Evolutionary conservation across 78 protist species (phyloP).

Genomic region (Creolimax fragrantissima): DNA sequence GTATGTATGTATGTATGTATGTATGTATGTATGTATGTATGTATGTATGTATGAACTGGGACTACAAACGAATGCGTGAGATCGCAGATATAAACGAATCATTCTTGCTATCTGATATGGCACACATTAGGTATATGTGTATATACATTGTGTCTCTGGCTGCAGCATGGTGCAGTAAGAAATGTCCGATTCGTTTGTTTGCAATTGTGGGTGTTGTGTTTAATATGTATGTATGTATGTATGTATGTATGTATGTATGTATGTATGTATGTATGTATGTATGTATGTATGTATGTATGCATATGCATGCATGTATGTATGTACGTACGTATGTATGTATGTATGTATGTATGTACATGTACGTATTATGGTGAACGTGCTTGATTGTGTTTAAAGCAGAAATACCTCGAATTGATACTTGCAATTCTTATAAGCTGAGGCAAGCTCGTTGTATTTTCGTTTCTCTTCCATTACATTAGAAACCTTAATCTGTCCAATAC

Average conservation of each 20-base stretch:
- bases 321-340: not conserved
- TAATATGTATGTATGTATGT: not conserved
- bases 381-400: not conserved
- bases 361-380: not conserved
- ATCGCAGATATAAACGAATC: conserved; percentile 83
- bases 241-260: not conserved
- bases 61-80: conserved; percentile 79
- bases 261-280: not conserved
- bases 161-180: not conserved
- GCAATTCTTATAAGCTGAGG: not conserved
- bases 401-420: not conserved
- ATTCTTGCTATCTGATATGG: conserved; percentile 90
- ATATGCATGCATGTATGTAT: not conserved
- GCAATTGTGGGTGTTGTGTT: not conserved
- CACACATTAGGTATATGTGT: conserved; percentile 72
- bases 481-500: no score
- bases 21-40: not conserved
- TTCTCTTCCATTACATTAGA: no score
- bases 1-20: not conserved
- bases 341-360: not conserved
- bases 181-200: not conserved
- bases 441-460: not conserved
- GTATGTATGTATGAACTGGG: conserved; percentile 46
- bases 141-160: not conserved
- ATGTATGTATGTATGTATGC: not conserved